These are phyloP conservation scores for Pseudogymnoascus sp. DNA, from an alignment of 2,329 filamentous ascomycete species.

Conservation along the genomic window DNA sequence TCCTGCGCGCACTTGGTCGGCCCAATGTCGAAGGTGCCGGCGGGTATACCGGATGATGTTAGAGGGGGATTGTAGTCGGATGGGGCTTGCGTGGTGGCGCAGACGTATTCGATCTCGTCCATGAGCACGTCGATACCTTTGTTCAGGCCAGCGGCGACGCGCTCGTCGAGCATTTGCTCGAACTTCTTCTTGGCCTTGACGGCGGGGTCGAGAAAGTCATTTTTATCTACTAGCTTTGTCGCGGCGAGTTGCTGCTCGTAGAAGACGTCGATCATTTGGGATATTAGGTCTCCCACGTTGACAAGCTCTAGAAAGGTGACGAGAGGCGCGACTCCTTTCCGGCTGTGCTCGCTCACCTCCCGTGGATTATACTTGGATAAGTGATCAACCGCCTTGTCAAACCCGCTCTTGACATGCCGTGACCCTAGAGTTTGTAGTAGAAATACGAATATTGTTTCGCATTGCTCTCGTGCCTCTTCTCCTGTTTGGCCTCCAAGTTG, in stretches of 20 bases:
- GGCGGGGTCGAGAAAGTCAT: conserved; percentile 89
- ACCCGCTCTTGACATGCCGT: conserved; percentile 84
- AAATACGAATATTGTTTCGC: conserved; percentile 78
- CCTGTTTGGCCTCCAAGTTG: conserved; percentile 71
- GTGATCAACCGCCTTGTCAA: conserved; percentile 86
- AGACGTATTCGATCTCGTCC: conserved; percentile 95
- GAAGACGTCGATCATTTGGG: conserved; percentile 98
- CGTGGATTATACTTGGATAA: conserved; percentile 86
- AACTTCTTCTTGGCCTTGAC: conserved; percentile 96
- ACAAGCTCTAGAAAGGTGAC: conserved; percentile 96
- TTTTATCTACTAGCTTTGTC: conserved; percentile 76
- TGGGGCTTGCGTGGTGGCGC: conserved; percentile 76
- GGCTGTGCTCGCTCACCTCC: conserved; percentile 64
- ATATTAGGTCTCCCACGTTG: conserved; percentile 94
- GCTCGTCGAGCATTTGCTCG: conserved; percentile 96
- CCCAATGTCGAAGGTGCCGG: conserved; percentile 50
- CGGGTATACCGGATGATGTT: conserved; percentile 29
- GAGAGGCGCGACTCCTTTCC: conserved; percentile 72
- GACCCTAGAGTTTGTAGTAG: conserved; percentile 79
- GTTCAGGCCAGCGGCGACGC: conserved; percentile 89
- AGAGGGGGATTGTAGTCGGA: conserved; percentile 80
- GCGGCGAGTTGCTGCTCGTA: conserved; percentile 90
- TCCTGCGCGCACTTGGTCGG: conserved; percentile 72
- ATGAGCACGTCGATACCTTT: conserved; percentile 98
- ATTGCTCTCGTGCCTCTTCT: conserved; percentile 79